Evolutionary conservation across 2,329 filamentous ascomycete species (phyloP), one percentile per base, ranked within the genome.

Genomic region (Neoscytalidium dimidiatum): DNA sequence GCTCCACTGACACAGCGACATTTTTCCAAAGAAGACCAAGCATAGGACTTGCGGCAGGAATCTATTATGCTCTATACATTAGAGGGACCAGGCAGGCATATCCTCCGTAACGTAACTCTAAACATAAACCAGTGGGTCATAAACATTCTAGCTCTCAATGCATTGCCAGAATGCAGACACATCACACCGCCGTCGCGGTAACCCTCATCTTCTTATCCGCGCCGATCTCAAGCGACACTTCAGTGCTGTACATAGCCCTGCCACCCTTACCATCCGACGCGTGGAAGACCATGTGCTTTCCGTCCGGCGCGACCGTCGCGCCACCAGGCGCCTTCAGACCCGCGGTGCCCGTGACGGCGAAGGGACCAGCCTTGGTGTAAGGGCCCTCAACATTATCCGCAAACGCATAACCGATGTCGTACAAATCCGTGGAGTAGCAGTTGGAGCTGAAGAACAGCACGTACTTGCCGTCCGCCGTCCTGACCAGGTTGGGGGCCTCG

Each of bases 381-480:
- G 70, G 71, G 6, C 70, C 71, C 5, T 61, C 56, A 38, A 71
- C 56, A 23, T 58, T 67, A 17, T 64, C 57, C 31, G 83, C 77
- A 7, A 83, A 84, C 2, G 87, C 87, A 70, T 86, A 89, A 62
- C 83, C 82, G n/a, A 88, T 80, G 69, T 88, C 84, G 73, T 90
- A 90, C 41, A 71, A 71, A 2, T 81, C 73, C 28, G 82, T 80
- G 1, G 81, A 81, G 73, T 80, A 90, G 74, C 86, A 88, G 64
- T 88, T 84, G 46, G 83, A 85, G 69, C 84, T 87, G 75, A 85
- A 90, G 72, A 89, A 88, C 48, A 90, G 76, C 58, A 87, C 80
- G 71, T 89, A 89, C 14, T 79, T 77, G 3, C 83, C 84, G 19
- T 80, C 79, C 0, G 68, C 70, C 3, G 78, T 77, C n/a, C 73